Evolutionary conservation across 208 protist genomes (phyloP), one percentile per base, ranked within the genome.

Genomic region (Acanthamoeba quina): DNA sequence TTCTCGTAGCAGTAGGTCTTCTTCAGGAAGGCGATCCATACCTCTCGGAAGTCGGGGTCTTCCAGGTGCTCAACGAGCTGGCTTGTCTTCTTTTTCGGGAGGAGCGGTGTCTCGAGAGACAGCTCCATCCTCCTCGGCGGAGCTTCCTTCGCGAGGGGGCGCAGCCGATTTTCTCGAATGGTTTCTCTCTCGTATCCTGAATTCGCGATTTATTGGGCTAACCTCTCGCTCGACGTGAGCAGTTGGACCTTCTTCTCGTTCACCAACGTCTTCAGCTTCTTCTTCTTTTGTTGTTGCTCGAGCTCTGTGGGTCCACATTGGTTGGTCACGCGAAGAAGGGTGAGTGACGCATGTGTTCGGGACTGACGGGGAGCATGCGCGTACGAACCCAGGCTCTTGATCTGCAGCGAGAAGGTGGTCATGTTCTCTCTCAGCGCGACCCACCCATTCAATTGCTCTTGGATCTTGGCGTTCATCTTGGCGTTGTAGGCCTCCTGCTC

Each of bases 401-500:
- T 11, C 37, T 82, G 41, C 6, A 44, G 10, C 13, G 37, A 52
- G 44, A 82, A 52, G 1, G 34, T 44, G 21, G 37, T 21, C 37
- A 44, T 44, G 44, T 82, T 44, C 24, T 82, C 72, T 21, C 72
- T 15, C 44, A 82, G 44, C 72, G 21, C 31, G 24, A 82, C 7
- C 72, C 72, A 82, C 41, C 24, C 72, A 11, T 82, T 34, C 19
- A 82, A 37, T 41, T 82, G 72, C 5, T 82, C 37, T 6, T 82
- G 72, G 37, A 82, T 44, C 72, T 52, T 82, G 72, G 29, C 72
- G 34, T 54, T 52, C 72, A 82, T 82, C 44, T 82, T 82, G 26
- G 72, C 72, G 41, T 82, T 82, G 72, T 82, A 82, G 13, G 72
- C 72, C 41, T 44, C 72, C 21, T 82, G 72, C 19, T 82, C 72